These are phyloP conservation scores for Lipomyces yarrowii DNA, from an alignment of 1,139 yeast genomes.

Conservation along the genomic window DNA sequence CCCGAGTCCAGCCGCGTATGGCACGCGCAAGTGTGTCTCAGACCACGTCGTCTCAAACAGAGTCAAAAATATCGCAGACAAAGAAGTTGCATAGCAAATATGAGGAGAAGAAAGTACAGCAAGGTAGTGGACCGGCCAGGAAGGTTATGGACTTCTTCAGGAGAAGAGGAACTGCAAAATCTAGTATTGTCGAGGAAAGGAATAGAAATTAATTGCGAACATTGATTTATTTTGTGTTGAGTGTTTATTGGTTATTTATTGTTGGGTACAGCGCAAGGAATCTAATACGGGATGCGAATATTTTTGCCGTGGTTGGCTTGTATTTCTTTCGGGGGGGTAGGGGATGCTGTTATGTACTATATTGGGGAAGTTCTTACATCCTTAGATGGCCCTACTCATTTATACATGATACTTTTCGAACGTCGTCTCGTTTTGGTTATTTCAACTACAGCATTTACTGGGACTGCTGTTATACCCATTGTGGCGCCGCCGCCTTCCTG, in stretches of 20 bases:
- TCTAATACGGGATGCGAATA: background rate
- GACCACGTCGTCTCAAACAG: background rate
- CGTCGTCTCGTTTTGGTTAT: background rate
- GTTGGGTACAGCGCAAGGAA: background rate
- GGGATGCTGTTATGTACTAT: background rate
- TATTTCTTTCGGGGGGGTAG: background rate
- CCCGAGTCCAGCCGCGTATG: background rate
- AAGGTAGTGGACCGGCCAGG: slow-evolving; percentile 28
- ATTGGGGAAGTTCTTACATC: background rate
- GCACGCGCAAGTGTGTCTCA: background rate
- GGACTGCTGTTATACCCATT: background rate
- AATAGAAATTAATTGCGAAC: background rate
- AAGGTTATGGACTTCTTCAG: slow-evolving; percentile 34
- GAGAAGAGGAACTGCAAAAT: slow-evolving; percentile 10
- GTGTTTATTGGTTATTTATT: background rate
- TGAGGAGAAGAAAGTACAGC: slow-evolving; percentile 11
- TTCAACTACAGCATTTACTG: background rate
- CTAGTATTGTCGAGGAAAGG: background rate
- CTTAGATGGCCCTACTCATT: background rate
- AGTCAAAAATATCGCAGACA: slow-evolving; percentile 2
- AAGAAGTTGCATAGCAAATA: slow-evolving; percentile 4
- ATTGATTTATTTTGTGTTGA: background rate
- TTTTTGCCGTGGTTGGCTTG: background rate
- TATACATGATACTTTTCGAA: background rate
- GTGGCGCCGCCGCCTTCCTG: background rate